Conservation (phyloP, 2,329 filamentous ascomycete genomes). For the Alternaria sp. region DNA sequence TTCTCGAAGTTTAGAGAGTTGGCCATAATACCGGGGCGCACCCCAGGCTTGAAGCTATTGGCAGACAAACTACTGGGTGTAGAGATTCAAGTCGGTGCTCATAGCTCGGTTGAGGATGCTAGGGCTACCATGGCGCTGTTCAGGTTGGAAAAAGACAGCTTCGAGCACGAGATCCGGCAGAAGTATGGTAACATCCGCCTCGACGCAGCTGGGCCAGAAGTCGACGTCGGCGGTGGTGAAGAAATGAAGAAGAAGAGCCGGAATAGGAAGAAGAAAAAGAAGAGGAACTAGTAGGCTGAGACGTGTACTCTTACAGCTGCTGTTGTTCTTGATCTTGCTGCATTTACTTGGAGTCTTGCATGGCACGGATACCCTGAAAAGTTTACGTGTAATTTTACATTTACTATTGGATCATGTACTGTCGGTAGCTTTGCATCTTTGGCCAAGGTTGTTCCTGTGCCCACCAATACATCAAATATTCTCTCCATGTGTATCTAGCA, state of each 20-base stretch:
- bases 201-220: constrained; percentile 29
- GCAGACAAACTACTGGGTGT: constrained; percentile 64
- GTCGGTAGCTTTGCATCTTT: background rate
- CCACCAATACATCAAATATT: background rate
- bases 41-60: constrained; percentile 70
- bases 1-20: constrained; percentile 75
- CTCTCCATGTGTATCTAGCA: background rate
- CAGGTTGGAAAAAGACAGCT: constrained; percentile 78
- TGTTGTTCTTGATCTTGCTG: constrained; percentile 5
- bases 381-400: background rate
- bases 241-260: constrained; percentile 40
- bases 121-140: constrained; percentile 90
- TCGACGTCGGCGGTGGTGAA: constrained; percentile 26
- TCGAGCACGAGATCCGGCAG: constrained; percentile 80
- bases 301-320: background rate
- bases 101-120: constrained; percentile 76
- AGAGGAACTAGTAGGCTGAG: constrained; percentile 26
- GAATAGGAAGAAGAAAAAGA: constrained; percentile 50
- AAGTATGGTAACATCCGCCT: constrained; percentile 56
- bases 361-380: constrained; percentile 26
- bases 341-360: constrained; percentile 28
- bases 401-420: background rate
- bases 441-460: background rate
- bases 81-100: constrained; percentile 65
- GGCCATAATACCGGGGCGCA: constrained; percentile 65